These are phyloP conservation scores for Phalaenopsis equestris DNA, from an alignment of 106 monocot species.

Conservation along the genomic window DNA sequence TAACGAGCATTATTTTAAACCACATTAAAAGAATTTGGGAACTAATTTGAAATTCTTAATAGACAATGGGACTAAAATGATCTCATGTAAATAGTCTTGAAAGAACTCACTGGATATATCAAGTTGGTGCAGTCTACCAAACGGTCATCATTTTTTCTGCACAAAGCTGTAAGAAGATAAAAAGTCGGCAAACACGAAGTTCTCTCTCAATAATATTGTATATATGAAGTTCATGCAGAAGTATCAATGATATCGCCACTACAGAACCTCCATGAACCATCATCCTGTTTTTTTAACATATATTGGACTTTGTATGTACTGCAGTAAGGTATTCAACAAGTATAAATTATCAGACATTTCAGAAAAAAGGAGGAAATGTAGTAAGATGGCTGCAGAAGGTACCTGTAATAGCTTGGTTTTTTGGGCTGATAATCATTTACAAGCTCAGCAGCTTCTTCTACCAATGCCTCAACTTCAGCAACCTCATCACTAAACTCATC, in stretches of 20 bases:
- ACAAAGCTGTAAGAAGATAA: no score
- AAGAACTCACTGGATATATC: conserved; percentile 4
- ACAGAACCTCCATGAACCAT: conserved; percentile 84
- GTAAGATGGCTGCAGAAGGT: not conserved
- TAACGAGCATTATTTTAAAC: no score
- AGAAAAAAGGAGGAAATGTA: not conserved
- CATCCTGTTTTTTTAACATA: conserved; percentile 59
- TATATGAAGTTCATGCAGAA: conserved; percentile 19
- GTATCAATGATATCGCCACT: conserved; percentile 25
- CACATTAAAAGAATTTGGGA: no score
- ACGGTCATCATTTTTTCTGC: no score
- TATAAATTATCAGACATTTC: not conserved
- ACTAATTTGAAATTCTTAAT: no score
- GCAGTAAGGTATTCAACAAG: conserved; percentile 8
- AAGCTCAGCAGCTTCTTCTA: conserved; percentile 98
- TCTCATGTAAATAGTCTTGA: not conserved
- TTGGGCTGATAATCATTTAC: conserved; percentile 49
- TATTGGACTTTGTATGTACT: conserved; percentile 78
- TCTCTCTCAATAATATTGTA: not conserved
- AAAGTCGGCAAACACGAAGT: no score
- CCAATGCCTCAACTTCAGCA: conserved; percentile 73
- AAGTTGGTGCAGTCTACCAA: no score
- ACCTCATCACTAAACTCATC: conserved; percentile 47
- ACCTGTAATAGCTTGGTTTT: conserved; percentile 89
- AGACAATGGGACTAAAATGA: no score